Percentiles rank a stretch among this genome's conserved stretches.
These are phyloP conservation scores for Myochromella boudieri DNA, from an alignment of 768 basidiomycete genomes.

Conservation along the genomic window DNA sequence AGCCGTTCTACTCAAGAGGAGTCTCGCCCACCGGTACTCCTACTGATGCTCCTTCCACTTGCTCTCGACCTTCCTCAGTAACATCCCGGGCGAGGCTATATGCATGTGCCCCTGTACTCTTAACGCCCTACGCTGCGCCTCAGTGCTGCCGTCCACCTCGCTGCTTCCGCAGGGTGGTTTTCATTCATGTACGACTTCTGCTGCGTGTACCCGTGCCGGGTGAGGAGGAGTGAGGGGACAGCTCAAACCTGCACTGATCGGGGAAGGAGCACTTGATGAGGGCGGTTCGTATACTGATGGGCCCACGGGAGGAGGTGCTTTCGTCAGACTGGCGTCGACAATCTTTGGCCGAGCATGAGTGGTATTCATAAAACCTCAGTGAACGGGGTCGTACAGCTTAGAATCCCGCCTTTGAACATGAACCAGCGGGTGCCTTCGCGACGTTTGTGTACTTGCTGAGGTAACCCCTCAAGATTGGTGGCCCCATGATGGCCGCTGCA, in stretches of 20 bases:
- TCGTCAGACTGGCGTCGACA: conserved; percentile 93
- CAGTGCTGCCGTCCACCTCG: conserved; percentile 83
- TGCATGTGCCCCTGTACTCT: conserved; percentile 17
- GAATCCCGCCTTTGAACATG: conserved; percentile 78
- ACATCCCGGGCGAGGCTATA: conserved; percentile 5
- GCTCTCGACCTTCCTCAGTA: not conserved
- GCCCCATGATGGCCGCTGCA: conserved; percentile 39
- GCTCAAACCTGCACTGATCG: conserved; percentile 79
- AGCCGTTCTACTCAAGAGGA: conserved; percentile 22
- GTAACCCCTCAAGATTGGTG: conserved; percentile 71
- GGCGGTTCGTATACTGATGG: conserved; percentile 85
- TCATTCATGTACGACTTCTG: conserved; percentile 86
- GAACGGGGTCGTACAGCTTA: conserved; percentile 66
- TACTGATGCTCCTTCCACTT: no score
- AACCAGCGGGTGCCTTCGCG: conserved; percentile 89
- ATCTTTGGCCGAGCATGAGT: no score
- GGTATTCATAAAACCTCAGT: no score
- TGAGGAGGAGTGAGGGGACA: conserved; percentile 59
- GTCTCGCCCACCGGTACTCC: no score
- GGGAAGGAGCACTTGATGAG: conserved; percentile 50
- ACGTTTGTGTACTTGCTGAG: conserved; percentile 93
- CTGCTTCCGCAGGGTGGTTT: conserved; percentile 86
- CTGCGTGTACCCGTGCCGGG: conserved; percentile 42
- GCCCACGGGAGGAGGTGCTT: conserved; percentile 77
- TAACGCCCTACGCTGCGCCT: conserved; percentile 56